phyloP scores from a whole-genome alignment of 1,284 basidiomycete species.

The Coriolopsis trogii region DNA sequence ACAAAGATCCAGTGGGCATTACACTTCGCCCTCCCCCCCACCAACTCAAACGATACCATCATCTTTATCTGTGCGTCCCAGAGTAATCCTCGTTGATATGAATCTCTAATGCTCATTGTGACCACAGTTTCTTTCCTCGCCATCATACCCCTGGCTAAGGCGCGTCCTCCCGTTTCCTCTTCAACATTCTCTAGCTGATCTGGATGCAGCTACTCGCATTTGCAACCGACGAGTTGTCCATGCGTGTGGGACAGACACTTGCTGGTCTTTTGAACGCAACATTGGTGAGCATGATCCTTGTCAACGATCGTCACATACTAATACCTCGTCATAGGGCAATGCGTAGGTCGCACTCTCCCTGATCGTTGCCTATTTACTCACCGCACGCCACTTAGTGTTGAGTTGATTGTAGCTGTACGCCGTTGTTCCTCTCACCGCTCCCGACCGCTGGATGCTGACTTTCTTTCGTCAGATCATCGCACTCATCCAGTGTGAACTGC shows the following conservation, averaged over 20 bases:
- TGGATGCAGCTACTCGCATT: slow-evolving; percentile 71
- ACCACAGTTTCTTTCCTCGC: slow-evolving; percentile 67
- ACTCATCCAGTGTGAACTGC: slow-evolving; percentile 77
- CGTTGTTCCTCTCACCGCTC: slow-evolving; percentile 12
- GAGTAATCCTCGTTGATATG: neutral
- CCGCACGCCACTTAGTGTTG: slow-evolving; percentile 52
- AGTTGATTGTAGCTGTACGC: slow-evolving; percentile 78
- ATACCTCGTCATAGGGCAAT: slow-evolving; percentile 57
- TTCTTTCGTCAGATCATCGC: slow-evolving; percentile 69
- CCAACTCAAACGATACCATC: slow-evolving; percentile 52
- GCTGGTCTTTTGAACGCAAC: slow-evolving; percentile 89
- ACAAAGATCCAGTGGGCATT: slow-evolving; percentile 63
- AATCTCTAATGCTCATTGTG: neutral
- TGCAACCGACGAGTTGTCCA: slow-evolving; percentile 85
- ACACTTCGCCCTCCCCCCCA: slow-evolving; percentile 56
- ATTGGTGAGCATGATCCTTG: slow-evolving; percentile 50
- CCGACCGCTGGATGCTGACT: neutral
- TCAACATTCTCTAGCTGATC: neutral
- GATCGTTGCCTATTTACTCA: neutral
- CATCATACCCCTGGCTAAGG: slow-evolving; percentile 78
- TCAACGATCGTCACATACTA: slow-evolving; percentile 2
- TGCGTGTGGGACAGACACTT: slow-evolving; percentile 84
- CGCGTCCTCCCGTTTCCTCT: slow-evolving; percentile 27
- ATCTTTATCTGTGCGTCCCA: slow-evolving; percentile 71
- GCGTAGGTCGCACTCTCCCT: slow-evolving; percentile 54